Conservation (phyloP, 108 stramenopile genomes). For the Discostella stelligeroides region DNA sequence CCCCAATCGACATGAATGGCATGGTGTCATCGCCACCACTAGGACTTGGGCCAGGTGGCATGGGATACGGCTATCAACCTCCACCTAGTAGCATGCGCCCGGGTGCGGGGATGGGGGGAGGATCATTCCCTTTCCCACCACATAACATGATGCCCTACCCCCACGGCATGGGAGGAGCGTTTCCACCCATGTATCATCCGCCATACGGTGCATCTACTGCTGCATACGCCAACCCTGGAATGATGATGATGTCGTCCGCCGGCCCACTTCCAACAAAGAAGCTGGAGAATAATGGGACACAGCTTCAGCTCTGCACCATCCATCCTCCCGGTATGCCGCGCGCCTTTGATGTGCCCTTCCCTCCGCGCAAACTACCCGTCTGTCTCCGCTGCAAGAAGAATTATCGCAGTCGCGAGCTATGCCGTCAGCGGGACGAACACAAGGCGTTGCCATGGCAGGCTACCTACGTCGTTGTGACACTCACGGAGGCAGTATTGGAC, state of each 20-base stretch:
- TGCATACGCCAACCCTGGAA: too few species aligned
- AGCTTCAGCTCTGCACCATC: constrained; percentile 4
- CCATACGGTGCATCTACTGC: constrained; percentile 2
- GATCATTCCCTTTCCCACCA: constrained; percentile 2
- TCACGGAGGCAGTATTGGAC: constrained; percentile 12
- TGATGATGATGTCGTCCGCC: too few species aligned
- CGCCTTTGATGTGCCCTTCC: constrained; percentile 64
- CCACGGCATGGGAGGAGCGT: constrained; percentile 1
- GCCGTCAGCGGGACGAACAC: constrained; percentile 71
- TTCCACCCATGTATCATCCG: constrained; percentile 3
- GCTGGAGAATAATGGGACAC: too few species aligned
- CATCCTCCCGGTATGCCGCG: constrained; percentile 72
- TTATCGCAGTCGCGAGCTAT: constrained; percentile 69
- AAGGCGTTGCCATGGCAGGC: constrained; percentile 77
- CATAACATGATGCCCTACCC: constrained; percentile 4
- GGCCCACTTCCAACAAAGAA: too few species aligned
- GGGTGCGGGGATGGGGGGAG: background rate
- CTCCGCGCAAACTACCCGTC: constrained; percentile 60
- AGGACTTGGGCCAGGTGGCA: background rate
- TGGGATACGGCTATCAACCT: constrained; percentile 14
- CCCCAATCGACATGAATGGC: too few species aligned
- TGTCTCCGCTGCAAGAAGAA: constrained; percentile 78
- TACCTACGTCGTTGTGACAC: constrained; percentile 52
- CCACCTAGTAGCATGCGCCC: background rate
- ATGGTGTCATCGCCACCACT: too few species aligned